These are phyloP conservation scores for Cercospora berteroae DNA, from an alignment of 2,329 filamentous ascomycete species.

Conservation along the genomic window DNA sequence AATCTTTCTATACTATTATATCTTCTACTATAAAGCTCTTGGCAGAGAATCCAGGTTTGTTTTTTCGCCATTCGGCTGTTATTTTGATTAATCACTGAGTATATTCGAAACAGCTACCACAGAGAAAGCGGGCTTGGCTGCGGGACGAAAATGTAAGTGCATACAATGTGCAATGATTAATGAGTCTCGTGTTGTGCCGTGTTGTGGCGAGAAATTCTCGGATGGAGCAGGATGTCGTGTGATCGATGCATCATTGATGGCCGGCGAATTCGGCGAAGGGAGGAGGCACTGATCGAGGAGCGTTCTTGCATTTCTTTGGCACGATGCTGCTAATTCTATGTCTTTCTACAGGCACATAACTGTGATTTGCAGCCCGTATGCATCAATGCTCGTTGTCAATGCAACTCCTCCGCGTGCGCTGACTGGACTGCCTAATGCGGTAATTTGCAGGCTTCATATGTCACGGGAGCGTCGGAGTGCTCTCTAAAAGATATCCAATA, in stretches of 20 bases:
- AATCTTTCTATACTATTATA: too few relatives aligned
- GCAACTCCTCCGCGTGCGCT: background rate
- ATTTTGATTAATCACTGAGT: background rate
- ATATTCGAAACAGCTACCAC: background rate
- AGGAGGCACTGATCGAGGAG: too few relatives aligned
- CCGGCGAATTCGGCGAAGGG: background rate
- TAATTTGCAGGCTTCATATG: background rate
- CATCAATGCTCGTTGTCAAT: background rate
- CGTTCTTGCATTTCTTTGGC: too few relatives aligned
- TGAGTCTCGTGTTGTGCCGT: background rate
- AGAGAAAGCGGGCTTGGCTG: background rate
- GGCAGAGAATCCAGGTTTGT: too few relatives aligned
- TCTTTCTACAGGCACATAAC: too few relatives aligned
- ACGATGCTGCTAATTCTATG: too few relatives aligned
- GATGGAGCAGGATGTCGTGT: background rate
- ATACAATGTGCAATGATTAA: background rate
- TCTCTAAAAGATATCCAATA: too few relatives aligned
- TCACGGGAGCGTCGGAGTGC: too few relatives aligned
- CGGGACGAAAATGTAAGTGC: background rate
- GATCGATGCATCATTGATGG: background rate
- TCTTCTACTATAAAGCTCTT: too few relatives aligned
- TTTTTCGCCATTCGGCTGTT: background rate
- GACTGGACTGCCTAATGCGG: background rate
- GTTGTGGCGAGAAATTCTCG: background rate
- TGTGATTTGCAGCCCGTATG: too few relatives aligned